Conservation (phyloP, 345 rosid genomes). For the Kandelia obovata region DNA sequence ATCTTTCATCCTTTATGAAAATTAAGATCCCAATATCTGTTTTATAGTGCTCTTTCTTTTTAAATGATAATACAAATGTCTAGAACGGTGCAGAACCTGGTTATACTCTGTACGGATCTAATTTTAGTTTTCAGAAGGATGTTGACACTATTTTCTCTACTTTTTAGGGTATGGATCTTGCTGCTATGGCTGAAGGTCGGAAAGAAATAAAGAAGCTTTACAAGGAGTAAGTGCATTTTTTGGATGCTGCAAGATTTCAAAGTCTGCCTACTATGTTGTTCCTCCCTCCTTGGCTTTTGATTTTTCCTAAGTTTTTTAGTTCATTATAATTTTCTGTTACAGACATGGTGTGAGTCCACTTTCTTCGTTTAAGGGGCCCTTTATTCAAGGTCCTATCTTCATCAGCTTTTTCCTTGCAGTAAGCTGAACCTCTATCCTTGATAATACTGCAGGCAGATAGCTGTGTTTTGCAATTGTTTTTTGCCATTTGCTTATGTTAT, state of each 20-base stretch:
- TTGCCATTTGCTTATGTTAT: constrained; percentile 3
- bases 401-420: constrained; percentile 81
- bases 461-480: not conserved
- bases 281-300: not conserved
- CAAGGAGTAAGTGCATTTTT: constrained; percentile 56
- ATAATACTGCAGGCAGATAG: not conserved
- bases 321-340: constrained; percentile 27
- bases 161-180: constrained; percentile 51
- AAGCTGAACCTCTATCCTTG: constrained; percentile 29
- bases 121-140: not conserved
- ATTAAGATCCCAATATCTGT: too few species aligned
- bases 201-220: constrained; percentile 61
- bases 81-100: not conserved
- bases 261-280: not conserved
- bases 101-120: not conserved
- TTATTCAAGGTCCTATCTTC: constrained; percentile 77
- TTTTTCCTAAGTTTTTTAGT: not conserved
- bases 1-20: too few species aligned
- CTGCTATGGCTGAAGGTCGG: constrained; percentile 51
- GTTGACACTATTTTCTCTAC: constrained; percentile 6
- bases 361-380: constrained; percentile 74
- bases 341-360: constrained; percentile 80
- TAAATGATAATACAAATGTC: too few species aligned
- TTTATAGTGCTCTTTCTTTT: too few species aligned
- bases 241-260: constrained; percentile 1